A percentile compares a stretch with the other conserved stretches of the same genome.
Evolutionary conservation across 2,329 filamentous ascomycete genomes (phyloP).

Genomic region (Ceratocystis papillata): DNA sequence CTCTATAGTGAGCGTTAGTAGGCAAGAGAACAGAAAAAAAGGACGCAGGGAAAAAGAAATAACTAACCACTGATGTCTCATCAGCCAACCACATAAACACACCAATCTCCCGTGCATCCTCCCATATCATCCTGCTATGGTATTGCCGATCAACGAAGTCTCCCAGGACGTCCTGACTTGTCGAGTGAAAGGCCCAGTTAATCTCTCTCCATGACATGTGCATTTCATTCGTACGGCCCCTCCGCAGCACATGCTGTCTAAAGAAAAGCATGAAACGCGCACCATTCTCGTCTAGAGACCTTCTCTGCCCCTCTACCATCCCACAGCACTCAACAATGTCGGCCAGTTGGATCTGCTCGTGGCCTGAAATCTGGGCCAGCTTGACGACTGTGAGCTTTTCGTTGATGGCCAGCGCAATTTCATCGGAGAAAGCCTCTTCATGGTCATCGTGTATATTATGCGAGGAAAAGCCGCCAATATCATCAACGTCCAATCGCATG

Average conservation of each 20-base stretch:
- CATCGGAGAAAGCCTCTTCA: constrained; percentile 57
- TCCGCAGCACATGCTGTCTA: constrained; percentile 64
- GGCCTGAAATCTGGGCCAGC: constrained; percentile 69
- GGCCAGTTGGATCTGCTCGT: constrained; percentile 75
- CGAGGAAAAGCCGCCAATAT: constrained; percentile 18
- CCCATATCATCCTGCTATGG: constrained; percentile 71
- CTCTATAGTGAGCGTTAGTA: constrained; percentile 25
- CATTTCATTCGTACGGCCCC: constrained; percentile 52
- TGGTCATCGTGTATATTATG: constrained; percentile 9
- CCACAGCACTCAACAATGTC: constrained; percentile 78
- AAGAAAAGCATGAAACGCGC: constrained; percentile 82
- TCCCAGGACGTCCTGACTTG: constrained; percentile 76
- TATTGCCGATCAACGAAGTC: constrained; percentile 74
- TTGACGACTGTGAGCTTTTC: constrained; percentile 64
- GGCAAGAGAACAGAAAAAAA: not conserved
- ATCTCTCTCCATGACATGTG: constrained; percentile 69
- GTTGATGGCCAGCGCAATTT: constrained; percentile 57
- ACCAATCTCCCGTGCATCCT: constrained; percentile 72
- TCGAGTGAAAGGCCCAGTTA: constrained; percentile 74
- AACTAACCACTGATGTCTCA: constrained; percentile 57
- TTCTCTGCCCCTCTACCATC: constrained; percentile 72
- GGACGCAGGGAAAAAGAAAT: too few relatives aligned
- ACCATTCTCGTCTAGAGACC: constrained; percentile 83
- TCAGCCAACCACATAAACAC: constrained; percentile 94
- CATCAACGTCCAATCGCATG: constrained; percentile 15